Evolutionary conservation across 768 basidiomycete species (phyloP), one percentile per base, ranked within the genome.

Genomic region (Trametes gibbosa): DNA sequence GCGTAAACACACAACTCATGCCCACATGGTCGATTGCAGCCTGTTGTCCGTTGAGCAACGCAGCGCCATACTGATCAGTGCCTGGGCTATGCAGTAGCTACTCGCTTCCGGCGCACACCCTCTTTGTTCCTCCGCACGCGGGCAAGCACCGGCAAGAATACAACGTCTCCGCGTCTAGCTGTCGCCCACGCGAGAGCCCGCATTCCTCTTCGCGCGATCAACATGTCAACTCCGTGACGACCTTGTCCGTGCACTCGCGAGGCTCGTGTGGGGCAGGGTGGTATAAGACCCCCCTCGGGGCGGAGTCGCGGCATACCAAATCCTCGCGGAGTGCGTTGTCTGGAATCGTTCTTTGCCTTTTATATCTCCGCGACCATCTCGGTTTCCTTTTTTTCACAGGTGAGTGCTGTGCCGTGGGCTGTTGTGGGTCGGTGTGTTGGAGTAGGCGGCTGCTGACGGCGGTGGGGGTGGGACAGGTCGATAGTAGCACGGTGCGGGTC

Each of bases 171-270:
- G 35, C 35, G 19, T 5, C 24, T 39, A 24, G 8, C 23, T 47
- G n/a, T n/a, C n/a, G n/a, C n/a, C n/a, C n/a, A n/a, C n/a, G n/a
- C n/a, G n/a, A n/a, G n/a, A n/a, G n/a, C n/a, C n/a, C n/a, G n/a
- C n/a, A n/a, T n/a, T n/a, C n/a, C 23, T 0, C 19, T 27, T 17
- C 35, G 46, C 27, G 47, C 34, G 23, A 21, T 42, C 47, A 56
- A 42, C 29, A 48, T 24, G 55, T 56, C 55, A 56, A 56, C 47
- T 56, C 39, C 55, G 47, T 56, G 27, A 16, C 47, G 27, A 56
- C 55, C 55, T 56, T 56, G 55, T 56, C 29, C 42, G 12, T 41
- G 13, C 10, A 1, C 6, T 29, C 27, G 12, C 5, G 1, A 16
- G 12, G 19, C 5, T 16, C 10, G 19, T 24, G 23, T 10, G 35